These are phyloP conservation scores for Quercus glauca DNA, from an alignment of 306 rosid species.

Conservation along the genomic window DNA sequence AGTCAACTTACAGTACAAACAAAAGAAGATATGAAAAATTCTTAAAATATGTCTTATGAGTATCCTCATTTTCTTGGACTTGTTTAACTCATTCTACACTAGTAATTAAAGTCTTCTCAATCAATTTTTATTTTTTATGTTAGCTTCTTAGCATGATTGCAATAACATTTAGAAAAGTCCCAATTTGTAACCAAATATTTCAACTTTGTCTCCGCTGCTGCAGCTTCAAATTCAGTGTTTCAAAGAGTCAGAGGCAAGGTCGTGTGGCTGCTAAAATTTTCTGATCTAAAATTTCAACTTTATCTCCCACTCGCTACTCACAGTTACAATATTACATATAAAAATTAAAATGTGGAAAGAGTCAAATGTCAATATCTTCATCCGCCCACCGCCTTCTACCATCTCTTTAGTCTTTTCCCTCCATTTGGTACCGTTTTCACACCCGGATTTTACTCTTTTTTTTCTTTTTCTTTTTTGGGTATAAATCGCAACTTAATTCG, in stretches of 20 bases:
- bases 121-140: not conserved
- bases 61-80: not conserved
- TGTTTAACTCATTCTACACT: not conserved
- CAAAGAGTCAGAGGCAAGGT: not conserved
- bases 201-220: not conserved
- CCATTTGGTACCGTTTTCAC: not conserved
- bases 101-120: no score
- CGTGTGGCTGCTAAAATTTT: not conserved
- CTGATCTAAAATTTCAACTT: not conserved
- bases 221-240: not conserved
- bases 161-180: not conserved
- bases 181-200: not conserved
- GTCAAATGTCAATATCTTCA: not conserved
- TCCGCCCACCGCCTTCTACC: not conserved
- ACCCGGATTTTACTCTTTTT: not conserved
- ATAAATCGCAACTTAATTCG: no score
- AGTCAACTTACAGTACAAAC: no score
- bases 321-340: not conserved
- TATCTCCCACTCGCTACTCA: not conserved
- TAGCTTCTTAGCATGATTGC: not conserved
- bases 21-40: not conserved
- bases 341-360: not conserved
- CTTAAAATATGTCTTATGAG: not conserved
- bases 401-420: not conserved
- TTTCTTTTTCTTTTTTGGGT: no score